phyloP scores from a whole-genome alignment of 2,329 filamentous ascomycete genomes.

The Didymella glomerata region DNA sequence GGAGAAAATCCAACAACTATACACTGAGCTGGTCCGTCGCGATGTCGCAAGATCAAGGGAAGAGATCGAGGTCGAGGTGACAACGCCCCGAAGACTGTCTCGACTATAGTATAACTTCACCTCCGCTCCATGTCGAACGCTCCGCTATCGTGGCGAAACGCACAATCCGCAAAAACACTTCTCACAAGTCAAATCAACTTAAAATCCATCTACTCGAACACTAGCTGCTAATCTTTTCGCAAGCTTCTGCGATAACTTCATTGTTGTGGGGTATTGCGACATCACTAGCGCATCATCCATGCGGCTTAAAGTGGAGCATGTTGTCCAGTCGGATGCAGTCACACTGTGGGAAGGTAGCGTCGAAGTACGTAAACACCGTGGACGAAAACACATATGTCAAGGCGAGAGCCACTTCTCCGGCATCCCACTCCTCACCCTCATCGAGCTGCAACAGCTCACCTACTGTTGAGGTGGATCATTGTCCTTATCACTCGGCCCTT shows the following conservation, averaged over 20 bases:
- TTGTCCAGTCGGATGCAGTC: not conserved
- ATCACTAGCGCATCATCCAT: conserved; percentile 1
- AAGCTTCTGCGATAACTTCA: conserved; percentile 1
- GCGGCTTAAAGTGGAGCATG: conserved; percentile 2
- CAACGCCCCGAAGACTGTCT: not conserved
- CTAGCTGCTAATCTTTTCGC: not conserved
- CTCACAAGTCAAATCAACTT: not conserved
- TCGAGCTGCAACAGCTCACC: not conserved
- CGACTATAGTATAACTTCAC: not conserved
- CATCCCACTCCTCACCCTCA: not conserved
- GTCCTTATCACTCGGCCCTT: not conserved
- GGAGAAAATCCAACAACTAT: conserved; percentile 1
- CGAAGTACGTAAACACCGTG: conserved; percentile 1
- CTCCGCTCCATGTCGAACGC: no score
- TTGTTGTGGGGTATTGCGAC: conserved; percentile 3
- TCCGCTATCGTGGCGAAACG: not conserved
- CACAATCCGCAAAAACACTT: not conserved
- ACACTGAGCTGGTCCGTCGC: not conserved
- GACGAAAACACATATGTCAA: not conserved
- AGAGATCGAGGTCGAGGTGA: not conserved
- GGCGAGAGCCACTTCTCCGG: not conserved
- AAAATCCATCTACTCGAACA: not conserved
- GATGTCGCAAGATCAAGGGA: not conserved
- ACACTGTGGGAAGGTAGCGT: not conserved
- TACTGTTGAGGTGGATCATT: not conserved